Conservation (phyloP, 2,329 filamentous ascomycete species). For the Penicillium fuscoglaucum region DNA sequence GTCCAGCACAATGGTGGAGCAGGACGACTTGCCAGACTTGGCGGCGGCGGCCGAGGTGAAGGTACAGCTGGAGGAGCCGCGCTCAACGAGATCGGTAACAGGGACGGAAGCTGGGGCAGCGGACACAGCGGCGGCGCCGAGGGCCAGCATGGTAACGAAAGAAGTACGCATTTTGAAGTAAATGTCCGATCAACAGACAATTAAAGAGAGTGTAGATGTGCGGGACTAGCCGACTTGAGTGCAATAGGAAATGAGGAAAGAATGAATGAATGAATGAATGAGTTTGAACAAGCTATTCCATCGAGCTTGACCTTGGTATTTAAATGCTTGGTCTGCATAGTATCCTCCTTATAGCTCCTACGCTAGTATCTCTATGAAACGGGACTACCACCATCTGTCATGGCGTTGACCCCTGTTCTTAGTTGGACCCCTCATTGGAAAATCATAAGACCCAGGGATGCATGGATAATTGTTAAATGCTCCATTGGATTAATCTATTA, state of each 20-base stretch:
- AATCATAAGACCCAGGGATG: background rate
- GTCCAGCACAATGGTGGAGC: constrained; percentile 56
- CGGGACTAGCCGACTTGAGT: constrained; percentile 1
- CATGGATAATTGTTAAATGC: background rate
- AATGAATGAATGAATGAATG: constrained; percentile 1
- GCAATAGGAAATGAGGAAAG: background rate
- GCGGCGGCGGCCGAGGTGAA: constrained; percentile 55
- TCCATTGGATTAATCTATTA: background rate
- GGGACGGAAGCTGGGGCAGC: constrained; percentile 27
- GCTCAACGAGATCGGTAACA: constrained; percentile 27
- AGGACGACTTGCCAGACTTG: constrained; percentile 52
- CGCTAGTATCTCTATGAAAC: constrained; percentile 8
- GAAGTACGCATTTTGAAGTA: constrained; percentile 24
- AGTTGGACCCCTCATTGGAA: background rate
- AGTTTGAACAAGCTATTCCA: constrained; percentile 6
- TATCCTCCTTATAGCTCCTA: background rate
- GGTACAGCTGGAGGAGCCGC: constrained; percentile 49
- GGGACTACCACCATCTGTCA: background rate
- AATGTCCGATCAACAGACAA: constrained; percentile 27
- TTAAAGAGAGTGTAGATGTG: constrained; percentile 12
- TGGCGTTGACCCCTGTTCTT: background rate
- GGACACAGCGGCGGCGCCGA: constrained; percentile 23
- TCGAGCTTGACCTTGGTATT: constrained; percentile 6
- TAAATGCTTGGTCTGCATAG: background rate
- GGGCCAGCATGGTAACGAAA: constrained; percentile 19